Percentiles rank a stretch among this genome's conserved stretches.
phyloP scores from a whole-genome alignment of 2,329 filamentous ascomycete genomes.

The Waltergamsia citrina region DNA sequence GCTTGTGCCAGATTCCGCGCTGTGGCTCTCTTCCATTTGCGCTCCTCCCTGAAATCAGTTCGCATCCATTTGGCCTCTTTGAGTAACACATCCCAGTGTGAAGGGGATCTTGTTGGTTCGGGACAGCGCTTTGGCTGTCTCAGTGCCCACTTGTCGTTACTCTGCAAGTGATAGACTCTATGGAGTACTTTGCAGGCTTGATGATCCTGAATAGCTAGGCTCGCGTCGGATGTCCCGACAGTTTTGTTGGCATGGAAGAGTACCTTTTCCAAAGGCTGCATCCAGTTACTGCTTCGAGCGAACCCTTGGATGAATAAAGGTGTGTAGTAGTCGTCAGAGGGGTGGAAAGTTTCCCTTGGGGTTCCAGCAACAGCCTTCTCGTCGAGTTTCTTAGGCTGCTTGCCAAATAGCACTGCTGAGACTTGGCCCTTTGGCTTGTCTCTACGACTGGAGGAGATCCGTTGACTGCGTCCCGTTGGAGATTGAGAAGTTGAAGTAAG shows the following conservation, averaged over 20 bases:
- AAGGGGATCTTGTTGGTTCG: conserved; percentile 67
- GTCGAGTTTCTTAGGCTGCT: conserved; percentile 41
- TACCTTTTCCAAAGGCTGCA: conserved; percentile 59
- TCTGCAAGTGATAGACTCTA: conserved; percentile 83
- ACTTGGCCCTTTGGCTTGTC: conserved; percentile 55
- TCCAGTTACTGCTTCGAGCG: conserved; percentile 41
- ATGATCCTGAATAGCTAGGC: conserved; percentile 73
- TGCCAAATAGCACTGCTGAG: conserved; percentile 72
- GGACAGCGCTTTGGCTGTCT: conserved; percentile 77
- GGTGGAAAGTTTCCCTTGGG: conserved; percentile 29
- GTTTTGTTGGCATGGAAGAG: conserved; percentile 82
- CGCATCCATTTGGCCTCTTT: conserved; percentile 97
- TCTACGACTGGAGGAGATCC: conserved; percentile 30
- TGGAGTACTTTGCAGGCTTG: conserved; percentile 82
- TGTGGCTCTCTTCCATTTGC: conserved; percentile 82
- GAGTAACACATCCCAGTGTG: conserved; percentile 79
- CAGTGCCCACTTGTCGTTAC: conserved; percentile 85
- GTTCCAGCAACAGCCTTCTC: conserved; percentile 33
- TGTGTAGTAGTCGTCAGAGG: conserved; percentile 54
- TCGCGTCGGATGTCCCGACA: conserved; percentile 74
- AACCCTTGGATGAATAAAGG: conserved; percentile 52
- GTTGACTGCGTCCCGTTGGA: conserved; percentile 20
- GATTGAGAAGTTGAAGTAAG: conserved; percentile 34
- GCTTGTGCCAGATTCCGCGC: conserved; percentile 73
- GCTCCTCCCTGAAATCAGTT: conserved; percentile 87